A percentile compares a stretch with the other conserved stretches of the same genome.
Conservation (phyloP, 345 rosid genomes). For the Rhodamnia rubescens region DNA sequence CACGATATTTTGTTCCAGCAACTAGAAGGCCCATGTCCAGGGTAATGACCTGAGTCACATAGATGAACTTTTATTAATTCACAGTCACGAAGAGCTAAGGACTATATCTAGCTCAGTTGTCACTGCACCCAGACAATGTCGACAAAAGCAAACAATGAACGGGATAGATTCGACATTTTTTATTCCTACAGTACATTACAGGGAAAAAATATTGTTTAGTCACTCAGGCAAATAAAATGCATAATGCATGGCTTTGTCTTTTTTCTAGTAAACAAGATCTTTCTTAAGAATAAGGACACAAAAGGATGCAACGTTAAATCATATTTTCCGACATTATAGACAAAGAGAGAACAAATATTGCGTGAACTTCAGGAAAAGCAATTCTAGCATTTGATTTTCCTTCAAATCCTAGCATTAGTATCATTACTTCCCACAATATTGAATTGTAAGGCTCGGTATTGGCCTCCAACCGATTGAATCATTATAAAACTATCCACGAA, state of each 20-base stretch:
- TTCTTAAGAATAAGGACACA: background rate
- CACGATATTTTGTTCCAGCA: constrained; percentile 98
- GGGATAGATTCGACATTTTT: background rate
- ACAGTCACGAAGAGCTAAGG: background rate
- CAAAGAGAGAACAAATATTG: background rate
- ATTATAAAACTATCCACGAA: background rate
- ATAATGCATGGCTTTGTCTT: background rate
- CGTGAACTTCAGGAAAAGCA: background rate
- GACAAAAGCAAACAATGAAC: background rate
- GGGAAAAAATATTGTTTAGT: background rate
- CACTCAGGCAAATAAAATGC: background rate
- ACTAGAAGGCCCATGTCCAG: constrained; percentile 99
- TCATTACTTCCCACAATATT: background rate
- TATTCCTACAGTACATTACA: background rate
- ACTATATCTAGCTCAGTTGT: background rate
- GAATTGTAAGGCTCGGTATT: background rate
- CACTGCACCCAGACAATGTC: background rate
- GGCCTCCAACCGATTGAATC: background rate
- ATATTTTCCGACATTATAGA: background rate
- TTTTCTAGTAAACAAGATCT: background rate
- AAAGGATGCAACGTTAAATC: background rate
- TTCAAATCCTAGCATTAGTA: background rate
- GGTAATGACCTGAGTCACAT: constrained; percentile 62
- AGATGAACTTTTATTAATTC: background rate
- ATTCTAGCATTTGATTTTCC: background rate